phyloP scores from a whole-genome alignment of 257 asterid species.

The Nicotiana attenuata region DNA sequence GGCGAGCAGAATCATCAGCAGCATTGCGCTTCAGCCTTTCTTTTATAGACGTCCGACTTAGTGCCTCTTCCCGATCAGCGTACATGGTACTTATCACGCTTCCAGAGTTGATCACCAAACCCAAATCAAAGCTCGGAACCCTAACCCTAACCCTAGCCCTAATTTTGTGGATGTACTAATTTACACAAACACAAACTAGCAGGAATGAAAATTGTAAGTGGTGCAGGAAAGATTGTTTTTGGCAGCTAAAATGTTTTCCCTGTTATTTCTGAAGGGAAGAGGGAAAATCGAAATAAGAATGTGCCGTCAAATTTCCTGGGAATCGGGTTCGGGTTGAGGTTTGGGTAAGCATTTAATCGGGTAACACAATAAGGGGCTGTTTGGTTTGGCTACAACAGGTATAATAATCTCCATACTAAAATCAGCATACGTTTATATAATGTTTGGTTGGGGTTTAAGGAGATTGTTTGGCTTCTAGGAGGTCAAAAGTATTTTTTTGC shows the following conservation, averaged over 20 bases:
- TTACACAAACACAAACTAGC: neutral
- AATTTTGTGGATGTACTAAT: neutral
- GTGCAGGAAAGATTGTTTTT: neutral
- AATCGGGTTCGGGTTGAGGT: neutral
- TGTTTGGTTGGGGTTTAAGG: too few relatives aligned
- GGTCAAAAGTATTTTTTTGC: too few relatives aligned
- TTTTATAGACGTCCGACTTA: conserved; percentile 49
- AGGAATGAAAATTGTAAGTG: neutral
- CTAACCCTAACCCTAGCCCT: conserved; percentile 38
- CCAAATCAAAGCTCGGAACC: conserved; percentile 13
- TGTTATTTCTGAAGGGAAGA: neutral
- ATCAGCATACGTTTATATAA: too few relatives aligned
- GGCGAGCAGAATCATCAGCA: conserved; percentile 38
- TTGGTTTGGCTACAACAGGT: too few relatives aligned
- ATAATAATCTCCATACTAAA: too few relatives aligned
- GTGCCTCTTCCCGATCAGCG: conserved; percentile 79
- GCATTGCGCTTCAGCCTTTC: conserved; percentile 62
- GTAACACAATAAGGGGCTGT: too few relatives aligned
- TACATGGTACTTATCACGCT: conserved; percentile 32
- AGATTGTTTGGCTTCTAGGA: too few relatives aligned
- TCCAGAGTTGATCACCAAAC: conserved; percentile 8
- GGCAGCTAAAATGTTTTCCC: too few relatives aligned
- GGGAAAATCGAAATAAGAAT: neutral
- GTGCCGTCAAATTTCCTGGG: neutral
- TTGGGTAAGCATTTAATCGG: neutral